Conservation (phyloP, 1,139 yeast genomes). For the Suhomyces ambrosiae region DNA sequence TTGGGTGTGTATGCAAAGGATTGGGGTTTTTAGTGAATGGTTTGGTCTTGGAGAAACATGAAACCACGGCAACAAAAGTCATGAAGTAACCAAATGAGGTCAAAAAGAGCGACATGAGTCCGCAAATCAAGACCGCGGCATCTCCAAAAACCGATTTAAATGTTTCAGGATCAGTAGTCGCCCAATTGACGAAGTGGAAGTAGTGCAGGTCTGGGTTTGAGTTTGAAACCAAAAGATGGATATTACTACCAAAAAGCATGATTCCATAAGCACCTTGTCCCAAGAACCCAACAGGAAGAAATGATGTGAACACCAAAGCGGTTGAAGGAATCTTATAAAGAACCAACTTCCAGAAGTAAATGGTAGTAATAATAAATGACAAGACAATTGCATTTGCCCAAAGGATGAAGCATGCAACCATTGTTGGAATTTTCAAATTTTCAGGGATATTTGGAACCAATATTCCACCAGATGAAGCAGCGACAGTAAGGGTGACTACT, state of each 20-base stretch:
- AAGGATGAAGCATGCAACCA: conserved; percentile 55
- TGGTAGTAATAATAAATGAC: conserved; percentile 54
- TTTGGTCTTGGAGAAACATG: conserved; percentile 21
- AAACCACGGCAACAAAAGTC: conserved; percentile 23
- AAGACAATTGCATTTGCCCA: conserved; percentile 71
- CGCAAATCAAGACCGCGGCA: conserved; percentile 2
- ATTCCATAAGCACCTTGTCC: conserved; percentile 84
- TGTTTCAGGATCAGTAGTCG: conserved; percentile 6
- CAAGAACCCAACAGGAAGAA: conserved; percentile 62
- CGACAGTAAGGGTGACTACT: conserved; percentile 75
- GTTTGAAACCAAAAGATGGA: conserved; percentile 18
- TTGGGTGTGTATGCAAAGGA: conserved; percentile 15
- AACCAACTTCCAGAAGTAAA: conserved; percentile 61
- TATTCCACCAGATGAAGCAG: conserved; percentile 64
- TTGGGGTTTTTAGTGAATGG: conserved; percentile 25
- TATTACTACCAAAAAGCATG: conserved; percentile 54
- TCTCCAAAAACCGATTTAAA: conserved; percentile 6
- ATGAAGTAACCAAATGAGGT: conserved; percentile 27
- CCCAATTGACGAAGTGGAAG: conserved; percentile 11
- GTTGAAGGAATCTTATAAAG: conserved; percentile 59
- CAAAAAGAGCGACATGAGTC: conserved; percentile 18
- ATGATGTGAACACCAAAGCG: conserved; percentile 50
- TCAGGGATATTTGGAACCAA: conserved; percentile 49
- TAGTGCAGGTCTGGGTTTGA: conserved; percentile 9
- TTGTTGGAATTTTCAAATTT: conserved; percentile 50